Evolutionary conservation across 495 filamentous ascomycete genomes (phyloP), one percentile per base, ranked within the genome.

Genomic region (Trichoderma orchidacearum): DNA sequence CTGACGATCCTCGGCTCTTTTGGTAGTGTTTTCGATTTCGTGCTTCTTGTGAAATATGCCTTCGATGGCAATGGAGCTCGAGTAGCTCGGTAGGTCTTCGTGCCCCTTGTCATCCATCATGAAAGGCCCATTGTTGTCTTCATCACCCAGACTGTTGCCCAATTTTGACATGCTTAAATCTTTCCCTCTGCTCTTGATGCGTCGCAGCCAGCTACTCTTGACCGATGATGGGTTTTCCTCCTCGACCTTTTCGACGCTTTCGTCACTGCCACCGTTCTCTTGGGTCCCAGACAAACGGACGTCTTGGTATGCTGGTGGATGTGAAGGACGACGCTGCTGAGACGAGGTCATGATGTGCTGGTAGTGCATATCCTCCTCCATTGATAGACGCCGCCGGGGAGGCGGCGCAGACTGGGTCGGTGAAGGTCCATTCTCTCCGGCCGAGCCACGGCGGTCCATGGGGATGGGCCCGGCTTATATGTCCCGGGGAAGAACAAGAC

Each of bases 11-110:
- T 70, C 64, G 52, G 80, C 72, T 12, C 71, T 64, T 56, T 80
- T 73, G 35, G 80, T 79, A 13, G 80, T 76, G 36, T 75, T 71
- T 36, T 74, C 69, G n/a, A 83, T 67, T 62, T 85, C 82, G 67
- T 76, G 71, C 66, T 82, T 83, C 51, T 69, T 68, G 60, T 71
- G 68, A 53, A 84, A 78, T 4, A 80, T 67, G 11, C 71, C 75
- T 61, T 80, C 76, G 12, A 75, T 61, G 51, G 74, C 66, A 6
- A 84, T 61, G 17, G 75, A 73, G 63, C 76, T 82, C 5, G 76
- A 74, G 63, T 85, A 85, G 48, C 63, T 56, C 12, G 81, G 81
- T 18, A 81, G 64, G 29, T 65, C 59, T 56, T 80, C 77, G 18
- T 17, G 13, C 15, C 27, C 18, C 4, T 15, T 12, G 17, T 48